Evolutionary conservation across 2,329 filamentous ascomycete species (phyloP).

Genomic region (Daldinia sp.): DNA sequence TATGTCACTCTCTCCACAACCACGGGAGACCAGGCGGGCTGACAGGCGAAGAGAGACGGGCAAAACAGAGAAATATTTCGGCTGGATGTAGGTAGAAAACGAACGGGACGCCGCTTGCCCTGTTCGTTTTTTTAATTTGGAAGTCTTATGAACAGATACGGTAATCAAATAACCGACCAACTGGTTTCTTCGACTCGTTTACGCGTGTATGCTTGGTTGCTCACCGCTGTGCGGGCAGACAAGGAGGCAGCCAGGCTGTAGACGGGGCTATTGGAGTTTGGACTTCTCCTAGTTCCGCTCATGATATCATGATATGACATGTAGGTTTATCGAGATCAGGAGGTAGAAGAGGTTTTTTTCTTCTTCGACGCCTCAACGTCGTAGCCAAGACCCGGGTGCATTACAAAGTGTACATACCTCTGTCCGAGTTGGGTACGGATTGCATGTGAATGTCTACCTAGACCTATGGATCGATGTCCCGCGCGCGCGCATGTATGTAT

Average conservation of each 20-base stretch:
- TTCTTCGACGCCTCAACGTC: background rate
- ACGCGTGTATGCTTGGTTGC: background rate
- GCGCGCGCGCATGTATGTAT: no score
- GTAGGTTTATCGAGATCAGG: background rate
- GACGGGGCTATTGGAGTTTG: no score
- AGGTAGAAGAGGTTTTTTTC: background rate
- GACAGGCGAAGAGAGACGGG: constrained; percentile 26
- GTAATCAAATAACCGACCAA: constrained; percentile 20
- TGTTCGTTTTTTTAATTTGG: background rate
- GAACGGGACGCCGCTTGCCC: background rate
- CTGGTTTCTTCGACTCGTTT: background rate
- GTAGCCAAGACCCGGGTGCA: background rate
- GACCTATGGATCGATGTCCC: no score
- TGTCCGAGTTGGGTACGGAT: no score
- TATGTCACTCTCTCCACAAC: constrained; percentile 38
- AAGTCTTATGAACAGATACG: constrained; percentile 10
- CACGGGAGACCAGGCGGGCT: constrained; percentile 25
- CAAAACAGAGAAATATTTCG: constrained; percentile 23
- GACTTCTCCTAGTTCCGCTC: background rate
- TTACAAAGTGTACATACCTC: no score
- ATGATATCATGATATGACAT: background rate
- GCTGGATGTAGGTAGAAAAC: constrained; percentile 2
- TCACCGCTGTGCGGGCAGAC: background rate
- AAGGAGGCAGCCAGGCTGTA: no score
- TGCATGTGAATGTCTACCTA: no score